Base-by-base conservation (phyloP, 148 eudicot genomes). In the Euryodendron excelsum region DNA sequence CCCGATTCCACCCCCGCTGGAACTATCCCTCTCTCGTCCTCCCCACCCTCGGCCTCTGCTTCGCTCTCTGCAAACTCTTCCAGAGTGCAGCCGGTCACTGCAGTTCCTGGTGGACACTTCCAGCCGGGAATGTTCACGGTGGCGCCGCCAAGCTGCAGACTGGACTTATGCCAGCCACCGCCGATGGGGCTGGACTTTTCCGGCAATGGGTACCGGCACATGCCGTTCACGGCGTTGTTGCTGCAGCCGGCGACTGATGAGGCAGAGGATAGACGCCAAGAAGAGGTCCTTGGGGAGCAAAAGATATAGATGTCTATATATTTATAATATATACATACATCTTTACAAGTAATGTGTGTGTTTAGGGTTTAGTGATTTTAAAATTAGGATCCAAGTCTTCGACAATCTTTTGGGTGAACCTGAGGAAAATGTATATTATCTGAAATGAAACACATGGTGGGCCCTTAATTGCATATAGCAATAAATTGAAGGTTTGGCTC, bases 161-260 rank as follows among this genome's bases (percentile, higher is more conserved):
- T 85, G 71, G 83, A 80, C 60, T 47, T 82, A 53, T 75, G 69
- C 50, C 87, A 63, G 77, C 79, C 80, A 27, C 18, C 64, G 30
- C 25, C 83, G 41, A 2, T 68, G 79, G 84, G 68, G 68, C 14
- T 72, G 56, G 84, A 80, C 15, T 74, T 82, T 5, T 15, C 75
- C n/a, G 81, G 78, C 1, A 63, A 72, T 68, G 84, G 65, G 76
- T 84, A 65, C 66, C 70, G 80, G 44, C 70, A 80, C 58, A 84
- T 85, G 85, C 85, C 85, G 37, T 84, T 82, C 75, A 87, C 89
- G 60, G 70, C 85, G 8, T 25, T 84, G 84, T 70, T 84, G 65
- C 63, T 84, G 73, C 87, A 82, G 71, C 80, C 84, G 75, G 74
- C 67, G 69, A 48, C 68, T 7, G 82, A 55, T 23, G 80, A 72